Base-by-base conservation (phyloP, 768 basidiomycete genomes). In the Pulveroboletus sp. region DNA sequence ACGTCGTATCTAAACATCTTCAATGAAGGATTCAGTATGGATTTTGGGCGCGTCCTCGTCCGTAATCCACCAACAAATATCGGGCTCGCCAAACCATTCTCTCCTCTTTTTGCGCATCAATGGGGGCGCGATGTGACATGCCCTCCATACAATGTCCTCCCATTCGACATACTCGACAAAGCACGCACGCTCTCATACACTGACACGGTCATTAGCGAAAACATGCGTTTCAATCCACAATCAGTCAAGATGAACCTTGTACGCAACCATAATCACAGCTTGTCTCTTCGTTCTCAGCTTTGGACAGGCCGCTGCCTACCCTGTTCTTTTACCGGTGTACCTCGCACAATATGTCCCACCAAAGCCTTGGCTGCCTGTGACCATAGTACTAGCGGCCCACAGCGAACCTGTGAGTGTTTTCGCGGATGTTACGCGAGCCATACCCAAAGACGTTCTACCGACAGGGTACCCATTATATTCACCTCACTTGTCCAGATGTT, bases 281-380 rank as follows among this genome's bases (percentile, higher is more conserved):
- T 19, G 61, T 29, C 40, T 5, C 13, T 42, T 31, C 21, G 40
- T 43, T 40, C 47, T 47, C 27, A 58, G 36, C 31, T 44, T 45
- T 50, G 23, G 34, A 46, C 55, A 83, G 83, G 68, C 78, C 17
- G 75, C 82, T 20, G 81, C 77, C 32, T 82, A 80, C 53, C 84
- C 84, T 4, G 68, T 86, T 27, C 71, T 86, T 19, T 62, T 86
- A n/a, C 84, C 84, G 5, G 59, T 84, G 5, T 87, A 85, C 63
- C 66, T 85, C 10, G 73, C 72, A 17, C 75, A 76, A 54, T 85
- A 83, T 57, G 56, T 73, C 42, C 55, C 64, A 7, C 38, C 49
- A 6, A 47, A 58, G 13, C 62, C 59, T 23, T 67, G 63, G 51
- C 61, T 61, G 2, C 55, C 59, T 5, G 50, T 69, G 27, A 69